Percentiles rank a stretch among this genome's conserved stretches.
These are phyloP conservation scores for Barnettozyma pratensis DNA, from an alignment of 805 yeast genomes.

Conservation along the genomic window DNA sequence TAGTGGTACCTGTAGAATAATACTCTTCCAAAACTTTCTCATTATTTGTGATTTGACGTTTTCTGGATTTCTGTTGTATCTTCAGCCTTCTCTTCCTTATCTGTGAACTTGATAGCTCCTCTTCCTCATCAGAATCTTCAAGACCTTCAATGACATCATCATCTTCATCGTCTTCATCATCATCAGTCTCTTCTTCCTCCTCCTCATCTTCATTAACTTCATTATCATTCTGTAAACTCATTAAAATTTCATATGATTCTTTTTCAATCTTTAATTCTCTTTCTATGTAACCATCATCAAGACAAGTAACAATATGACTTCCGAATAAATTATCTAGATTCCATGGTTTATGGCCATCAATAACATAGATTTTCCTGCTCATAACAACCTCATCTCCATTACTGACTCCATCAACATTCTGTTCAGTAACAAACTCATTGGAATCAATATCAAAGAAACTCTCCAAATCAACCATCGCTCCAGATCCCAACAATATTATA, in stretches of 20 bases:
- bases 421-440: constrained; percentile 36
- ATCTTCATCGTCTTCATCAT: constrained; percentile 29
- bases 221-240: constrained; percentile 36
- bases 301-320: constrained; percentile 66
- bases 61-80: constrained; percentile 33
- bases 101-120: constrained; percentile 24
- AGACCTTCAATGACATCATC: constrained; percentile 25
- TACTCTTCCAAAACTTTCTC: constrained; percentile 65
- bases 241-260: constrained; percentile 53
- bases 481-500: constrained; percentile 84
- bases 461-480: constrained; percentile 85
- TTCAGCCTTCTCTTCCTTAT: constrained; percentile 22
- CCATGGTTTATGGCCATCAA: constrained; percentile 97
- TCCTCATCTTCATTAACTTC: constrained; percentile 32
- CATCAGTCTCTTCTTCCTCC: constrained; percentile 27
- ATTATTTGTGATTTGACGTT: constrained; percentile 37
- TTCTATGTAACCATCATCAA: constrained; percentile 81
- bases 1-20: constrained; percentile 78
- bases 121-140: constrained; percentile 27
- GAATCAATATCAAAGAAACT: constrained; percentile 61
- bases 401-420: constrained; percentile 9
- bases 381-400: constrained; percentile 28
- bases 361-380: constrained; percentile 64
- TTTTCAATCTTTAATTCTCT: constrained; percentile 51
- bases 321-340: constrained; percentile 90